Base-by-base conservation (phyloP, 116 monocot genomes). In the Zostera marina region DNA sequence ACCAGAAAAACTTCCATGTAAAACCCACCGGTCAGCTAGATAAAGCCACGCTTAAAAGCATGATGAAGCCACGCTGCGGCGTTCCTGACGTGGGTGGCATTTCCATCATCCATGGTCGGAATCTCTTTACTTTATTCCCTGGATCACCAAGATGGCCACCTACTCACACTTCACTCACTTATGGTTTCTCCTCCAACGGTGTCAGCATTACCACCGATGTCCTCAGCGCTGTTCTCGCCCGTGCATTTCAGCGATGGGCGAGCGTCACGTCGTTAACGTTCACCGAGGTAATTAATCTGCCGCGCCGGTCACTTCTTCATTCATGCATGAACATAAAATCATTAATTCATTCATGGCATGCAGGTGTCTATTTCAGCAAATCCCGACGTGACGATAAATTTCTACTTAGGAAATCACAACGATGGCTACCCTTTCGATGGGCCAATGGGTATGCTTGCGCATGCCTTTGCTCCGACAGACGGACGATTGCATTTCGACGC, bases 361-460 rank as follows among this genome's bases (percentile, higher is more conserved):
- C 16, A n/a, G 47, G 13, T 47, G n/a, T 49, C 49, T 16, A 17
- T 13, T 49, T 49, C 12, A 20, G 2, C 15, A 49, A 17, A 7
- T 17, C 11, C 49, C 15, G 49, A 49, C 20, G 9, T 49, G 9
- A 13, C 19, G 17, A 15, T 49, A 17, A 9, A 13, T 4, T 49
- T 49, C 49, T 49, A 17, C 49, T 15, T 49, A 1, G 80, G 88
- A 2, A 70, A 59, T n/a, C 88, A 80, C 61, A 83, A 83, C 12
- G 83, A 88, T 62, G 88, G 79, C 0, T 70, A 80, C 67, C 62
- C 83, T 24, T 88, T 88, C 53, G 83, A 88, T 21, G 88, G 88
- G 11, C 64, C 63, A n/a, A 58, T 79, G 47, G 70, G 75, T 5
- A 77, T 74, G 40, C 66, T 83, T 42, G 88, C 80, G 7, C 88